Evolutionary conservation across 75 land plant species (phyloP).

Genomic region (Sequoiadendron giganteum): DNA sequence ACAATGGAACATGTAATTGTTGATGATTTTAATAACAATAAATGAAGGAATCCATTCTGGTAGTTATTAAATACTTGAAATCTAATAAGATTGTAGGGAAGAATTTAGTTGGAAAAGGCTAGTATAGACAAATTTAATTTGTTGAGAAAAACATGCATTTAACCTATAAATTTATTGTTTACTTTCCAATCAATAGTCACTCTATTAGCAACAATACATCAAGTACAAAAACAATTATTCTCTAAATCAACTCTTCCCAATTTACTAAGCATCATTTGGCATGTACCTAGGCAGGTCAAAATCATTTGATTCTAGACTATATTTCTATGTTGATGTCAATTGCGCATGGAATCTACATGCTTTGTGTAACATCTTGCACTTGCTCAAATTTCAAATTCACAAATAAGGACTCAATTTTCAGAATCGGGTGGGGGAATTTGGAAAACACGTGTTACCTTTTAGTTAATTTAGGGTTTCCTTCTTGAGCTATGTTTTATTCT

Average conservation of each 20-base stretch:
- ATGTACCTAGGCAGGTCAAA: neutral
- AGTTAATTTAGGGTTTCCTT: no score
- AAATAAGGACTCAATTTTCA: no score
- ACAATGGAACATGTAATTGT: neutral
- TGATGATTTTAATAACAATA: neutral
- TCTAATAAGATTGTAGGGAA: neutral
- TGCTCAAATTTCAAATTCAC: no score
- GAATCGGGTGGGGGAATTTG: no score
- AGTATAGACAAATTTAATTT: no score
- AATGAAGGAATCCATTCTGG: neutral
- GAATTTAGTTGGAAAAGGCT: no score
- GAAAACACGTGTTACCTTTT: no score
- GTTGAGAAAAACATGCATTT: neutral
- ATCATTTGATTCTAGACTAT: neutral
- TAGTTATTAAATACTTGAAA: neutral
- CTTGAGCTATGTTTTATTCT: no score
- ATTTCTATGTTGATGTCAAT: neutral
- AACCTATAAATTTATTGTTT: neutral
- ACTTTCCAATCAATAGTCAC: neutral
- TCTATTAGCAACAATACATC: neutral
- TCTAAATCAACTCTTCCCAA: neutral
- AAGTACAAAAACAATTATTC: no score
- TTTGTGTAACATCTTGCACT: no score
- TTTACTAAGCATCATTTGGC: neutral
- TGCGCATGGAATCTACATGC: neutral